Conservation (phyloP, 768 basidiomycete species). For the Naganishia friedmannii region DNA sequence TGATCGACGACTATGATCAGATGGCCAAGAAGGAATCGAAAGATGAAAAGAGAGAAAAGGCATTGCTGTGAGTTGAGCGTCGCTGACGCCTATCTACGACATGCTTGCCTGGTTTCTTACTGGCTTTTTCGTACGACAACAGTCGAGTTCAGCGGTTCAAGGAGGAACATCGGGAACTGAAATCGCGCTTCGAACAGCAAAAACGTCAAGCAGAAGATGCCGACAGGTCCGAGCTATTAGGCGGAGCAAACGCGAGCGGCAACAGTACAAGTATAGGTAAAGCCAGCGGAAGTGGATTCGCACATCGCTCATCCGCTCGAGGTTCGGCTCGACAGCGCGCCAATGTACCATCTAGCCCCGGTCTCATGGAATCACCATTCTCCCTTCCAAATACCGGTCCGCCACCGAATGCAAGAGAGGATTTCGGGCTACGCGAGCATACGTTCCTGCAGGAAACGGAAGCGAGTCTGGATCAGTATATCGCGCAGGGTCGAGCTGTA, state of each 20-base stretch:
- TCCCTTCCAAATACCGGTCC: conserved; percentile 55
- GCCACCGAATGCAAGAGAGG: conserved; percentile 63
- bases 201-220: conserved; percentile 57
- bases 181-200: conserved; percentile 73
- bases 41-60: conserved; percentile 94
- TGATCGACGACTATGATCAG: conserved; percentile 94
- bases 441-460: conserved; percentile 82
- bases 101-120: background rate
- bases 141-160: conserved; percentile 89
- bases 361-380: conserved; percentile 79
- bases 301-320: conserved; percentile 40
- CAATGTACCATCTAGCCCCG: conserved; percentile 53
- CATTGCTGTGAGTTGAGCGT: conserved; percentile 66
- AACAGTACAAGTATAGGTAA: conserved; percentile 63
- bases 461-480: conserved; percentile 76
- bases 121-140: background rate
- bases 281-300: conserved; percentile 26
- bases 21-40: conserved; percentile 97
- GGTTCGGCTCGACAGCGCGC: conserved; percentile 35
- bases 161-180: conserved; percentile 76
- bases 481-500: conserved; percentile 87
- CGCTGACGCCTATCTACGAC: background rate
- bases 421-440: conserved; percentile 81
- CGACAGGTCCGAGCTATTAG: conserved; percentile 66
- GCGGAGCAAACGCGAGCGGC: conserved; percentile 59